Percentiles rank a stretch among this genome's conserved stretches.
Evolutionary conservation across 2,329 filamentous ascomycete genomes (phyloP).

Genomic region (Aspergillus quadrilineatus): DNA sequence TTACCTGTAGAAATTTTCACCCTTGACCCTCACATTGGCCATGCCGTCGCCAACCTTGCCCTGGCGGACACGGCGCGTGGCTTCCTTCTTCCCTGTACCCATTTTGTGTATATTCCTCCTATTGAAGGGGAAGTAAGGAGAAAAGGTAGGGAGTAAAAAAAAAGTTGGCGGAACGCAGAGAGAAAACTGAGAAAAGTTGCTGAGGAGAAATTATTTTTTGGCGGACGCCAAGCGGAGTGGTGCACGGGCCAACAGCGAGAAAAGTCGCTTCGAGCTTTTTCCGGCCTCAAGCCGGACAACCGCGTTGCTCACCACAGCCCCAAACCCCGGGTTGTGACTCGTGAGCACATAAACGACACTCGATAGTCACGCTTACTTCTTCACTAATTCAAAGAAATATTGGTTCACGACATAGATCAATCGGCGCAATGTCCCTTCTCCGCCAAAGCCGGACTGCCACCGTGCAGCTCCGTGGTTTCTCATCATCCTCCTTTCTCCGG

Average conservation of each 20-base stretch:
- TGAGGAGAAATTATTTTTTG: constrained; percentile 34
- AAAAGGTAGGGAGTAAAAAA: constrained; percentile 27
- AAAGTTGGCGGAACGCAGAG: constrained; percentile 33
- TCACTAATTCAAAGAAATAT: too few relatives aligned
- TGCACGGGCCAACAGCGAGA: constrained; percentile 39
- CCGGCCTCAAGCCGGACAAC: constrained; percentile 23
- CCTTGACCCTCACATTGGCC: constrained; percentile 87
- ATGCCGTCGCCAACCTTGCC: constrained; percentile 83
- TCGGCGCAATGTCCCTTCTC: constrained; percentile 37
- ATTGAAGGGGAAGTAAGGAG: constrained; percentile 22
- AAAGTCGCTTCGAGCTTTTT: constrained; percentile 39
- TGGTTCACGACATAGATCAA: background rate
- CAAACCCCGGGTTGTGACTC: constrained; percentile 8
- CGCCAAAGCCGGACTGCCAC: constrained; percentile 35
- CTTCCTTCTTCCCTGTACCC: constrained; percentile 92
- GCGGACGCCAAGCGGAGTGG: constrained; percentile 32
- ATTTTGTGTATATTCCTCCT: constrained; percentile 51
- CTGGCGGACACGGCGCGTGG: constrained; percentile 75
- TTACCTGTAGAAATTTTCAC: constrained; percentile 96
- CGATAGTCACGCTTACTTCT: background rate
- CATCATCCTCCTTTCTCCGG: constrained; percentile 36
- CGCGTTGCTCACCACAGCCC: constrained; percentile 22
- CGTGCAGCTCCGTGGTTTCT: constrained; percentile 42
- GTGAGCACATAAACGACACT: constrained; percentile 4
- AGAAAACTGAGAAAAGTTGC: constrained; percentile 30